These are phyloP conservation scores for Rubroboletus pulcherrimus DNA, from an alignment of 768 basidiomycete genomes.

Conservation along the genomic window DNA sequence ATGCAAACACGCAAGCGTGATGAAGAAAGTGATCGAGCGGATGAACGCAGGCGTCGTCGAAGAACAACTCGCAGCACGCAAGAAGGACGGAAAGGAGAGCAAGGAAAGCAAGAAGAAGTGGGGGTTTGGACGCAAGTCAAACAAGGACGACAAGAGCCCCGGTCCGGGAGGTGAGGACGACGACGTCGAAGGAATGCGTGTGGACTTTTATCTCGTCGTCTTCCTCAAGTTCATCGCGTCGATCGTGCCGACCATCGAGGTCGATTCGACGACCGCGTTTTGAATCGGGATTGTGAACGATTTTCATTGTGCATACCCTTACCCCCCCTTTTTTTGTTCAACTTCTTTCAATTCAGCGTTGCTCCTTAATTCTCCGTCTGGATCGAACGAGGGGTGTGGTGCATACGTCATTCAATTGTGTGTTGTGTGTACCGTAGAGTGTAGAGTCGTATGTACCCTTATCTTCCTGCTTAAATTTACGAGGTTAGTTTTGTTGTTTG, in stretches of 20 bases:
- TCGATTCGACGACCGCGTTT: constrained; percentile 84
- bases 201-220: constrained; percentile 96
- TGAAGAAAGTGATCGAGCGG: constrained; percentile 99
- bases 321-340: not conserved
- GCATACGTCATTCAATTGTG: not conserved
- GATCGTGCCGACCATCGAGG: constrained; percentile 98
- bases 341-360: not conserved
- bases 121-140: constrained; percentile 70
- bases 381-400: constrained; percentile 1
- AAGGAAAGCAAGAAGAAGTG: constrained; percentile 79
- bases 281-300: constrained; percentile 25
- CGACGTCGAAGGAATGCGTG: constrained; percentile 88
- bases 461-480: constrained; percentile 16
- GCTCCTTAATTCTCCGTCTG: not conserved
- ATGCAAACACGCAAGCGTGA: constrained; percentile 97
- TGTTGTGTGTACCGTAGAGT: constrained; percentile 20
- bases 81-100: constrained; percentile 40
- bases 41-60: constrained; percentile 90
- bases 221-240: constrained; percentile 99
- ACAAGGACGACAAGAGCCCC: constrained; percentile 48
- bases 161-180: constrained; percentile 33
- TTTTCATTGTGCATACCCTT: constrained; percentile 15
- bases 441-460: constrained; percentile 23
- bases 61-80: constrained; percentile 71
- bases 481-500: not conserved